Base-by-base conservation (phyloP, 805 yeast genomes). In the Blastobotrys americana region DNA sequence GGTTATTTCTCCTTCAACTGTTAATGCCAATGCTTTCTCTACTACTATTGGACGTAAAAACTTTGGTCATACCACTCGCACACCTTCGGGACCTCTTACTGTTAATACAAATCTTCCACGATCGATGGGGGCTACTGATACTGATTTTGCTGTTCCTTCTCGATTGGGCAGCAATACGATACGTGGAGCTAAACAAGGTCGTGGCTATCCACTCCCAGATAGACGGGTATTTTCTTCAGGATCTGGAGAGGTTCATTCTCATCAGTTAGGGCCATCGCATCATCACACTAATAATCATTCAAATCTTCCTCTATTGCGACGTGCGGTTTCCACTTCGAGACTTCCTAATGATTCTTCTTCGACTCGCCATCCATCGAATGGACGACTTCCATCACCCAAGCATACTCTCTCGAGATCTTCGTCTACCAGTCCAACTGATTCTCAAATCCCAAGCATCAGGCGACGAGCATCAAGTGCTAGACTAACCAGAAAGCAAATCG, bases 401-500 rank as follows among this genome's bases (percentile, higher is more conserved):
- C 31, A 25, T 25, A n/a, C n/a, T n/a, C n/a, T n/a, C n/a, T n/a
- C n/a, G n/a, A n/a, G n/a, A n/a, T n/a, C n/a, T n/a, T n/a, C n/a
- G n/a, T n/a, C n/a, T n/a, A n/a, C n/a, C n/a, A 25, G 13, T 25
- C 8, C 10, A 8, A 13, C 31, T 25, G 31, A 25, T 25, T 13
- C 31, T 25, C 31, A 25, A 13, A 8, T 25, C 8, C 31, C 31
- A 8, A 13, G 31, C 10, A 8, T 25, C 13, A 25, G 13, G 13
- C 31, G 31, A 25, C 41, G 41, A 33, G 8, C 27, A 4, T 23
- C 41, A 5, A 21, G 41, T 5, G 17, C 21, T n/a, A 13, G 20
- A 17, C 40, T 42, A 4, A 42, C 44, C 10, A 34, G 44, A 5
- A 20, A 50, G 27, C 65, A 63, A 49, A 57, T 66, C 20, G 67